Percentiles rank a stretch among this genome's conserved stretches.
Conservation (phyloP, 2,329 filamentous ascomycete species). For the Alternaria atra region DNA sequence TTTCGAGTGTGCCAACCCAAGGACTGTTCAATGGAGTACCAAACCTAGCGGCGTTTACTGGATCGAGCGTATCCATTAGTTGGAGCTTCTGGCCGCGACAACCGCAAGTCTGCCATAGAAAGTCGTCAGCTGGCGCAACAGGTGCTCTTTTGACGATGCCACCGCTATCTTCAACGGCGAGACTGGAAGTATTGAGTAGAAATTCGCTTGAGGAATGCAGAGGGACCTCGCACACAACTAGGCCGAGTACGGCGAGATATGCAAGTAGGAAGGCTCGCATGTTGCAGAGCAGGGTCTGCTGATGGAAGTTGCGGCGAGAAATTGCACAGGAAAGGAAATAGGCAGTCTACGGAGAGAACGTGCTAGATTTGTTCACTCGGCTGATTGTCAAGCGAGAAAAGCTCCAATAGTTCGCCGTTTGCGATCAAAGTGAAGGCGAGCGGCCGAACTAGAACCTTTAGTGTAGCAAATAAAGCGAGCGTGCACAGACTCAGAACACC, state of each 20-base stretch:
- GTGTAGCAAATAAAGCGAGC: not conserved
- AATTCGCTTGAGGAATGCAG: not conserved
- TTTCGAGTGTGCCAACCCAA: slow-evolving; percentile 1
- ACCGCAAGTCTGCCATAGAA: not conserved
- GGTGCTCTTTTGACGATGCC: slow-evolving; percentile 1
- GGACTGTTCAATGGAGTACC: not conserved
- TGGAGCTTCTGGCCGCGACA: slow-evolving; percentile 3
- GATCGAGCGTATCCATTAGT: not conserved
- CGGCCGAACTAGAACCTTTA: not conserved
- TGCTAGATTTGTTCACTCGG: not conserved
- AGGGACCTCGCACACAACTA: not conserved
- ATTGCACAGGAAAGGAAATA: not conserved
- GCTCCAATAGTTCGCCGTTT: not conserved
- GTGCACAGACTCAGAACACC: rapidly evolving
- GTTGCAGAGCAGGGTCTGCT: not conserved
- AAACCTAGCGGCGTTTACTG: not conserved
- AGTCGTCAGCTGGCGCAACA: not conserved
- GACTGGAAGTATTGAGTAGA: not conserved
- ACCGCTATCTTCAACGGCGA: not conserved
- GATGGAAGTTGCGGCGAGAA: not conserved
- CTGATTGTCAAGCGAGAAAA: not conserved
- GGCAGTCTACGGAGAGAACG: not conserved
- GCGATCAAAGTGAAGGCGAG: not conserved
- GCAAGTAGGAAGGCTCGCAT: not conserved
- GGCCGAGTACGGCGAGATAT: not conserved